Evolutionary conservation across 2,329 filamentous ascomycete genomes (phyloP).

Genomic region (Trichoderma guizhouense): DNA sequence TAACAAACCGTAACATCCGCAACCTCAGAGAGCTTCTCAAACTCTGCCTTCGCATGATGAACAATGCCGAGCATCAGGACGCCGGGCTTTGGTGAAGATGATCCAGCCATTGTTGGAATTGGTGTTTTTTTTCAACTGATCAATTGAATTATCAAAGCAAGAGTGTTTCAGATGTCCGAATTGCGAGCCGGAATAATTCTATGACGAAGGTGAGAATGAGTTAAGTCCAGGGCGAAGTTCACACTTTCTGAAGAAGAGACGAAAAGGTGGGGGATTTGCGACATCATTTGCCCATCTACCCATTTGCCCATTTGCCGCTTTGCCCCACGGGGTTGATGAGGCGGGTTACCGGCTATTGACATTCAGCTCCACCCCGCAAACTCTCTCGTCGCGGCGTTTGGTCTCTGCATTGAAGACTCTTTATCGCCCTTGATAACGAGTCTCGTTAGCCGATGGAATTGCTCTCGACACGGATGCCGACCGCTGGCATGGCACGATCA

Average conservation of each 20-base stretch:
- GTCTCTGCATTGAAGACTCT: neutral
- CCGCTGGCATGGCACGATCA: neutral
- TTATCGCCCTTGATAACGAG: neutral
- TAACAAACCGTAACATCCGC: neutral
- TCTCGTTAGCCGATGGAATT: neutral
- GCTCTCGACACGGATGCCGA: neutral
- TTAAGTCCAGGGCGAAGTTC: neutral
- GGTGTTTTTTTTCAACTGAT: neutral
- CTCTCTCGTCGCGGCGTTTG: neutral
- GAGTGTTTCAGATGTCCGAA: neutral
- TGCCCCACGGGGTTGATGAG: neutral
- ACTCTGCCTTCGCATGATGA: neutral
- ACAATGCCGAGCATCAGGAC: neutral
- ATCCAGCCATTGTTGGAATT: neutral
- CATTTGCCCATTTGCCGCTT: neutral
- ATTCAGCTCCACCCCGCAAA: neutral
- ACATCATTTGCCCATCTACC: neutral
- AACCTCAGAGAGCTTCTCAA: neutral
- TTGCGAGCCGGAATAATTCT: neutral
- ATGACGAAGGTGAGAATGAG: neutral
- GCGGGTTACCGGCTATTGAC: neutral
- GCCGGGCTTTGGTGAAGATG: neutral
- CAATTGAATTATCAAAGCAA: neutral
- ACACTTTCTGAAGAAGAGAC: neutral
- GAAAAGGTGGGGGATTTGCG: neutral